Base-by-base conservation (phyloP, 1,139 yeast species). In the Lizanozyma gosingica region DNA sequence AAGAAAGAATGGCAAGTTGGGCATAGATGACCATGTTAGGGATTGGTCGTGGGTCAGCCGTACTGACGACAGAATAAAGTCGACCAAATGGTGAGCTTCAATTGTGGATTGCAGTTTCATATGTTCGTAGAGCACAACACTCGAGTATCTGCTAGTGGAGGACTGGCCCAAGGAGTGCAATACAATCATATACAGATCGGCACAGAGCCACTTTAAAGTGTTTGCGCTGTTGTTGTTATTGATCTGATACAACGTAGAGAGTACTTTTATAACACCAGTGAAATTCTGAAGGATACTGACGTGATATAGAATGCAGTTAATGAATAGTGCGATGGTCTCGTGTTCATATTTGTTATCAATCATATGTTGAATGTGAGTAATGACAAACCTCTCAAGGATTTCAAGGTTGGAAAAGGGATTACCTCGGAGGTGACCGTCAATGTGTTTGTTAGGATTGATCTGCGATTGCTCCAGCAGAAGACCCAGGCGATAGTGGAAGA, bases 281-380 rank as follows among this genome's bases (percentile, higher is more conserved):
- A 64, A 62, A 45, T 67, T 67, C 43, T 67, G 73, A 43, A 60
- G 54, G 14, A 59, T 41, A 35, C 54, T 56, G 17, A 66, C 48
- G 47, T 68, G 74, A 44, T 65, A 60, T 18, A 70, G 48, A 4
- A 67, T 38, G 45, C 74, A 66, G 46, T 67, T 65, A 17, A 67
- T 46, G 43, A 68, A 65, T 3, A 67, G 39, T 3, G 51, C 55
- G 14, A 53, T 45, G 4, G 70, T 62, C n/a, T 45, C 44, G 3
- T 22, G 17, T 11, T 54, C 45, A 37, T 53, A 53, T 1, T 49
- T 37, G 9, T 52, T 45, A 3, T 48, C 38, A 4, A 41, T 18
- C 18, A 64, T 47, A 43, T 63, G 61, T 4, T 48, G 39, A 11
- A 62, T 45, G 45, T 65, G 71, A 2, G 45, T 43, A 4, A 36